These are phyloP conservation scores for Craterostigma plantagineum DNA, from an alignment of 257 asterid species.

Conservation along the genomic window DNA sequence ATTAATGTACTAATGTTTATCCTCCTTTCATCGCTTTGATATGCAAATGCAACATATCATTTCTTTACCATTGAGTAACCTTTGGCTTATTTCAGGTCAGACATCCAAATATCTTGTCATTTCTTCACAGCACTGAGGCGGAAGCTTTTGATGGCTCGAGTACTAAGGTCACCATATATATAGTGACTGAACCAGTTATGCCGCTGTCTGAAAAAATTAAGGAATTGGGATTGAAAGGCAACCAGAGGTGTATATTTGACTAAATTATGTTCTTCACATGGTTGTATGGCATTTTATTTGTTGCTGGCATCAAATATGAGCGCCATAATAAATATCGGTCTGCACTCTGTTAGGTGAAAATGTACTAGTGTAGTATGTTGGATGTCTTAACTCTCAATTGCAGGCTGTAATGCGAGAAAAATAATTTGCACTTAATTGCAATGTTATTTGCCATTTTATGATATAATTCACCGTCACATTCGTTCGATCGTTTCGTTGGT, in stretches of 20 bases:
- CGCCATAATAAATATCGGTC: too few species aligned
- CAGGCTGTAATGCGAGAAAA: too few species aligned
- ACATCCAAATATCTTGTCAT: conserved; percentile 94
- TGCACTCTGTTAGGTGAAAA: too few species aligned
- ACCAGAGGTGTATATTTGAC: conserved; percentile 49
- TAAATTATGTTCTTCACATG: conserved; percentile 6
- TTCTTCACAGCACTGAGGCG: conserved; percentile 88
- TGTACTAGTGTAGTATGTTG: too few species aligned
- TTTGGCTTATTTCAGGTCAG: conserved; percentile 55
- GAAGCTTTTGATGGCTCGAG: conserved; percentile 69
- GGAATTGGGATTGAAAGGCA: conserved; percentile 79
- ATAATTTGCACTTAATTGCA: too few species aligned
- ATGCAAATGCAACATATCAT: background rate
- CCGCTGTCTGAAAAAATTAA: conserved; percentile 89
- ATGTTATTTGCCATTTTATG: too few species aligned
- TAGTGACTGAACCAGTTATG: conserved; percentile 95
- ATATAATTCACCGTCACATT: background rate
- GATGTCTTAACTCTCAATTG: too few species aligned
- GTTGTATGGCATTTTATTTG: too few species aligned
- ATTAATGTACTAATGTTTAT: too few species aligned
- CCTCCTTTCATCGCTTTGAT: background rate
- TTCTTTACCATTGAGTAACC: background rate
- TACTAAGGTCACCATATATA: conserved; percentile 68
- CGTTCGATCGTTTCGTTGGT: background rate
- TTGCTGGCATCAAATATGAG: too few species aligned